A percentile compares a stretch with the other conserved stretches of the same genome.
Conservation (phyloP, 108 stramenopile genomes). For the Nitzschia palea region DNA sequence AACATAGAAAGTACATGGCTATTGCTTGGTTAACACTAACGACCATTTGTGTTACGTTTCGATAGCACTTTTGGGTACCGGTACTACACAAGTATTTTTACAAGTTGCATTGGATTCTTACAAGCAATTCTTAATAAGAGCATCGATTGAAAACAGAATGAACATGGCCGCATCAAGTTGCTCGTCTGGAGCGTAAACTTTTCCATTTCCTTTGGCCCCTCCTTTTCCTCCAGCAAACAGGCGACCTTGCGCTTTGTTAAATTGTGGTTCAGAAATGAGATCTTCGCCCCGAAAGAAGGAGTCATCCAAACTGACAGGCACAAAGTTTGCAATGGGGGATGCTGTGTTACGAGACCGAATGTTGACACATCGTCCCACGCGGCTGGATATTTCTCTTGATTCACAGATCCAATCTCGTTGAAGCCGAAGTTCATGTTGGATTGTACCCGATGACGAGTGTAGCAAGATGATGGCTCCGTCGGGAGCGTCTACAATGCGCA, state of each 20-base stretch:
- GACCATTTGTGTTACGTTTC: too few relatives aligned
- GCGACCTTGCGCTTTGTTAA: background rate
- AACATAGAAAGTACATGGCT: too few relatives aligned
- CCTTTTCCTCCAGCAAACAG: background rate
- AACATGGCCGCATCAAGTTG: constrained; percentile 38
- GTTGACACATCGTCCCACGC: constrained; percentile 14
- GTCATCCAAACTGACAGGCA: constrained; percentile 18
- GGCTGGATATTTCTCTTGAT: constrained; percentile 12
- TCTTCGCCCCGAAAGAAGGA: constrained; percentile 1
- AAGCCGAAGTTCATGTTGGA: background rate
- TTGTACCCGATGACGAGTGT: background rate
- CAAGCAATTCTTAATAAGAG: constrained; percentile 14
- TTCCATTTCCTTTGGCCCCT: too few relatives aligned
- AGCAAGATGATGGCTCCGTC: constrained; percentile 11
- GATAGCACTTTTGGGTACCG: too few relatives aligned
- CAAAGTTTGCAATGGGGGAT: constrained; percentile 1
- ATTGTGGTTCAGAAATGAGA: constrained; percentile 3
- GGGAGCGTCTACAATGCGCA: constrained; percentile 8
- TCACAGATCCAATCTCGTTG: constrained; percentile 12
- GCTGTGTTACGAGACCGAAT: background rate
- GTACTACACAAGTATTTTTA: too few relatives aligned
- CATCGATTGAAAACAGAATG: constrained; percentile 29
- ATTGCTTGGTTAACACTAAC: too few relatives aligned
- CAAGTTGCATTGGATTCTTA: too few relatives aligned
- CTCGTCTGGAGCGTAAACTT: constrained; percentile 36